Evolutionary conservation across 768 basidiomycete genomes (phyloP), one percentile per base, ranked within the genome.

Genomic region (Termitomyces sp.): DNA sequence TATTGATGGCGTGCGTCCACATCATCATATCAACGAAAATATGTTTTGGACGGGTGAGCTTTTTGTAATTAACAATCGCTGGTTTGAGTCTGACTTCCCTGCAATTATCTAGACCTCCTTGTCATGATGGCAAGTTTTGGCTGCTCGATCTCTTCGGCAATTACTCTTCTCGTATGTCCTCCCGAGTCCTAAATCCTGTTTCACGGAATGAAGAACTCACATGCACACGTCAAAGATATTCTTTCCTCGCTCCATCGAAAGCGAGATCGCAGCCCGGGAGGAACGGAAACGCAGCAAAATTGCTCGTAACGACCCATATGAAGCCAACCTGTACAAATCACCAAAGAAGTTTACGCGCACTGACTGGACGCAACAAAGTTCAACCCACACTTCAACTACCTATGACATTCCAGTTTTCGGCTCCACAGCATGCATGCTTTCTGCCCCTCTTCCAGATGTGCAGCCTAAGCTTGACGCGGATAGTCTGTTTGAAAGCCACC

Each of bases 211-310:
- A 41, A 31, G 32, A 35, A 54, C 16, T 45, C 5, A 12, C 3
- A 4, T 22, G 10, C 10, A 5, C 9, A 13, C 31, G 38, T 22
- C 41, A 42, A 57, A 90, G 88, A 89, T 91, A 33, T 92, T 92
- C 75, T 92, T 91, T 72, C 90, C 90, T 50, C 86, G 90, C 38
- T 86, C 85, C 6, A 77, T 86, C 42, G 79, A 88, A 68, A 71
- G 77, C 23, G 88, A 89, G 68, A 85, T 87, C 25, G 73, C 79
- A 2, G 69, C 72, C 3, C 75, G 71, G 25, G 83, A 86, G 44
- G 77, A 75, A 38, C 66, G 69, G 39, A 75, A 69, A 58, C 74
- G 70, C 20, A 64, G 61, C n/a, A 68, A 69, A 29, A 68, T 69
- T 10, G 56, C 56, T 22, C 35, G 25, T 11, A 49, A 9, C 7